Conservation (phyloP, 441 rosid genomes). For the Populus tomentosa region DNA sequence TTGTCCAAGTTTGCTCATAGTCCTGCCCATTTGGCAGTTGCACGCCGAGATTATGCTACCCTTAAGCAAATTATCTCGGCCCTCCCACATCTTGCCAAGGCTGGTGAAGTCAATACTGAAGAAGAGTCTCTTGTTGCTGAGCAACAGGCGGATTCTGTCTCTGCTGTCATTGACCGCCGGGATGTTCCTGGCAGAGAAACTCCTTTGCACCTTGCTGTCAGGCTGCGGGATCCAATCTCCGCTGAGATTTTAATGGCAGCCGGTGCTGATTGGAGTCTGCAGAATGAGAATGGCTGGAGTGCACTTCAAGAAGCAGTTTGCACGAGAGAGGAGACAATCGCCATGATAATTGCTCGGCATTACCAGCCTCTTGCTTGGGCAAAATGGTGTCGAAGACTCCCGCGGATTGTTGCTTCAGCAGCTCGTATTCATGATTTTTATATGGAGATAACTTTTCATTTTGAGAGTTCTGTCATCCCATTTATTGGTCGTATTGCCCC, state of each 20-base stretch:
- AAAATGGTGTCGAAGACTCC: constrained; percentile 97
- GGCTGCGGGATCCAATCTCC: constrained; percentile 64
- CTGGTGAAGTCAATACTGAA: constrained; percentile 81
- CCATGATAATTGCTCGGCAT: constrained; percentile 84
- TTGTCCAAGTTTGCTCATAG: constrained; percentile 68
- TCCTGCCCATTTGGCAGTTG: constrained; percentile 90
- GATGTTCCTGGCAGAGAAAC: constrained; percentile 97
- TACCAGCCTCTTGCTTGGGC: constrained; percentile 99
- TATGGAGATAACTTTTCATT: constrained; percentile 97
- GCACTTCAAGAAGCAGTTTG: constrained; percentile 58
- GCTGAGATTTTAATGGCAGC: constrained; percentile 96
- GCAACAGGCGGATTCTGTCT: constrained; percentile 67
- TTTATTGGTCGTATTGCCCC: constrained; percentile 98
- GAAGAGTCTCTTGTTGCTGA: constrained; percentile 79
- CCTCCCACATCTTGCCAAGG: constrained; percentile 74
- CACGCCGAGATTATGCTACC: constrained; percentile 62
- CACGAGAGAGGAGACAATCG: constrained; percentile 62
- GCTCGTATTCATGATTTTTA: constrained; percentile 86
- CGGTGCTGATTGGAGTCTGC: constrained; percentile 99
- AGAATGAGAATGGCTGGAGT: constrained; percentile 99
- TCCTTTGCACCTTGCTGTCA: constrained; percentile 92
- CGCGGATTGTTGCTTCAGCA: constrained; percentile 79
- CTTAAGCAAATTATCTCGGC: constrained; percentile 50
- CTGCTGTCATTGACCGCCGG: constrained; percentile 73
- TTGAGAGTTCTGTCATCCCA: constrained; percentile 96